Evolutionary conservation across 139 green algal species (phyloP), one percentile per base, ranked within the genome.

Genomic region (Nannochloris sp.): DNA sequence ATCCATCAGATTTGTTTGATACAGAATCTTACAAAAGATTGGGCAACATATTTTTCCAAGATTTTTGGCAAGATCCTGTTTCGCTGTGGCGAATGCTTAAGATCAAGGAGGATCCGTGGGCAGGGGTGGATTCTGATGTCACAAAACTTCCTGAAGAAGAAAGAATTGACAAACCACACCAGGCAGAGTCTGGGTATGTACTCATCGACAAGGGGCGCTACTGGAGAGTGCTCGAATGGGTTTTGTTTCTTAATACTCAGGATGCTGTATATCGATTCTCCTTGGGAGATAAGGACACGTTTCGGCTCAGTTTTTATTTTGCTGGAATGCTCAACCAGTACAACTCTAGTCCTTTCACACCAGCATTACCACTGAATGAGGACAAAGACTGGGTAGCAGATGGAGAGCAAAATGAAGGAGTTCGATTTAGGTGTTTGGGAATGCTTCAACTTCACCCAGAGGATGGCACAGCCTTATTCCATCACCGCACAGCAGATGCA

Each of bases 221-320:
- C 28, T 61, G 44, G 33, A 64, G 74, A 23, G 71, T 74, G 3
- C 40, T 78, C 36, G 71, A 78, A 58, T 78, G 71, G 71, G 28
- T 78, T 10, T 60, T 62, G 51, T 78, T 74, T 37, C 71, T 78
- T 5, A 78, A 78, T 37, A 62, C 59, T 30, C 61, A 74, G 14
- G 20, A 44, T 1, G 46, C 59, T n/a, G 28, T 65, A 3, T 78
- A 65, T 31, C 14, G 44, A 10, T 46, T 36, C 14, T 57, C 61
- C 46, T 59, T 63, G 10, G 71, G 71, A 2, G 71, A 78, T 46
- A 78, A 78, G 60, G 71, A 78, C 44, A 74, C 66, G 28, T 78
- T 65, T 60, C 36, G 60, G 25, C 23, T 72, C 16, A 59, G 65
- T n/a, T 78, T 78, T 58, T 17, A 68, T 33, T 48, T 78, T 51